These are phyloP conservation scores for Maudiozyma barnettii DNA, from an alignment of 805 yeast genomes.

Conservation along the genomic window DNA sequence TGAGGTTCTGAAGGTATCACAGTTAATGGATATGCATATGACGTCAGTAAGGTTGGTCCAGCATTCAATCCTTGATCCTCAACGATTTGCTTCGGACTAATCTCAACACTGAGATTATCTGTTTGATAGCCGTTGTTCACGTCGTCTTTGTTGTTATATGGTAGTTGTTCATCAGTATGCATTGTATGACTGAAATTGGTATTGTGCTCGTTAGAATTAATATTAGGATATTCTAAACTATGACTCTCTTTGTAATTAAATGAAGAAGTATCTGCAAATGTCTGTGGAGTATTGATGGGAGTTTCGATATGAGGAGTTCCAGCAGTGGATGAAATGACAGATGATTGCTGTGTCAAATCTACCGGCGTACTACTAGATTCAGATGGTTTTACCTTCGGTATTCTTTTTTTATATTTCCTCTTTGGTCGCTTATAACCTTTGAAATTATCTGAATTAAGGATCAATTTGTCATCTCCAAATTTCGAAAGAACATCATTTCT, in stretches of 20 bases:
- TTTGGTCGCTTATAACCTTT: conserved; percentile 13
- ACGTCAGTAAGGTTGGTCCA: not conserved
- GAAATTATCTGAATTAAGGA: conserved; percentile 23
- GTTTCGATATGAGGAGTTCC: conserved; percentile 5
- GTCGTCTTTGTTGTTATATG: not conserved
- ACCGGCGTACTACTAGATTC: conserved; percentile 9
- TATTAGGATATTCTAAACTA: not conserved
- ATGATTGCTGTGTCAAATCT: not conserved
- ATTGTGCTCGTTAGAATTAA: too few relatives aligned
- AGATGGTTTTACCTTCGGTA: conserved; percentile 13
- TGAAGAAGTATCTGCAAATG: not conserved
- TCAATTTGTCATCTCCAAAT: conserved; percentile 21
- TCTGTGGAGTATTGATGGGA: not conserved
- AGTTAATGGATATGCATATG: not conserved
- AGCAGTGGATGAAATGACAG: conserved; percentile 5
- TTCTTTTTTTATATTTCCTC: conserved; percentile 15
- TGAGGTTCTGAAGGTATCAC: not conserved
- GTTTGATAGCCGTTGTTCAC: not conserved
- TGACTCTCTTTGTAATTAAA: not conserved
- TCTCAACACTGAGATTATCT: not conserved
- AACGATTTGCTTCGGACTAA: not conserved
- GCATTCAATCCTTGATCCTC: not conserved
- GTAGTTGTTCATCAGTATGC: not conserved
- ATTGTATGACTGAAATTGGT: not conserved
- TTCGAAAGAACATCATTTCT: conserved; percentile 19